Conservation (phyloP, 257 asterid genomes). For the Jaltomata sinuosa region DNA sequence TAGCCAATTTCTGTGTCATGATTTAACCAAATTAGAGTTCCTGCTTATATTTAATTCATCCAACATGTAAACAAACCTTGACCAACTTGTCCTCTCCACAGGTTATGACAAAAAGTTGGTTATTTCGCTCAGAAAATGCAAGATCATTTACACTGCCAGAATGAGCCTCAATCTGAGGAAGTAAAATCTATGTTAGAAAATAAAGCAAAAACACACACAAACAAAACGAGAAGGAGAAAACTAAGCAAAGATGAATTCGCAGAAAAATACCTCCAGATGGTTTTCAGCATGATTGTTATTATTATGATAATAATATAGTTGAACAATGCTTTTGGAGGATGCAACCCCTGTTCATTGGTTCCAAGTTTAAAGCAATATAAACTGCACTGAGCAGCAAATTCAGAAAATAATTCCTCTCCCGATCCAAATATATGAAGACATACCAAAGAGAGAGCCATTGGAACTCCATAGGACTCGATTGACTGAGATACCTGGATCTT, state of each 20-base stretch:
- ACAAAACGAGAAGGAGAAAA: background rate
- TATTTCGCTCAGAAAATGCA: constrained; percentile 43
- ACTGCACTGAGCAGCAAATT: background rate
- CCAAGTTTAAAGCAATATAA: background rate
- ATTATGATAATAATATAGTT: constrained; percentile 27
- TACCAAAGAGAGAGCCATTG: constrained; percentile 56
- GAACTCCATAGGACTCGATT: constrained; percentile 58
- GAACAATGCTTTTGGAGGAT: constrained; percentile 33
- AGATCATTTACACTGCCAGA: constrained; percentile 61
- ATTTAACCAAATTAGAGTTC: background rate
- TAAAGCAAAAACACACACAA: background rate
- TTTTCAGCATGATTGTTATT: constrained; percentile 21
- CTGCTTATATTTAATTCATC: background rate
- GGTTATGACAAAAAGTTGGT: constrained; percentile 40
- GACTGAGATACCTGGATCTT: constrained; percentile 23
- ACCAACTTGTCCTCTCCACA: constrained; percentile 78
- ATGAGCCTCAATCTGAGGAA: constrained; percentile 60
- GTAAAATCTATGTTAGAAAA: background rate
- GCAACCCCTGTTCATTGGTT: constrained; percentile 47
- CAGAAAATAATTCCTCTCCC: background rate
- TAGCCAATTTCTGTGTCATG: background rate
- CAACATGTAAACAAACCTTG: constrained; percentile 24
- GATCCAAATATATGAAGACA: background rate
- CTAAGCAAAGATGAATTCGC: background rate
- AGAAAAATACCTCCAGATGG: constrained; percentile 42